phyloP scores from a whole-genome alignment of 352 stramenopile species.

The Pythium volutum region DNA sequence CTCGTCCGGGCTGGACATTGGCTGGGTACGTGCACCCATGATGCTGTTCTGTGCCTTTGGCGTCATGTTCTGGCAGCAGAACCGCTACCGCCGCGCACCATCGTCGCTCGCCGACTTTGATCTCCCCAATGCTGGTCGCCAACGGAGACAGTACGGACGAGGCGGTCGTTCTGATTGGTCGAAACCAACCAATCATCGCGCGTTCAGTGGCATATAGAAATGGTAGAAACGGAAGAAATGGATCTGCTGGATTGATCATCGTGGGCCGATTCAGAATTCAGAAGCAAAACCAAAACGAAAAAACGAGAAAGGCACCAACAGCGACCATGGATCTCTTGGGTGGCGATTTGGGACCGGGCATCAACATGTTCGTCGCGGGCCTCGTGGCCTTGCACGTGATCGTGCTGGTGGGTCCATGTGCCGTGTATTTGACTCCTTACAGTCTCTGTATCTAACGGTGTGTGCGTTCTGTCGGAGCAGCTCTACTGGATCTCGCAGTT shows the following conservation, averaged over 20 bases:
- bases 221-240: constrained; percentile 13
- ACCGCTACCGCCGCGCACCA: constrained; percentile 9
- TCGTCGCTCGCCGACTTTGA: constrained; percentile 9
- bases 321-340: constrained; percentile 25
- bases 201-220: constrained; percentile 18
- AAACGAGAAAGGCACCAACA: not conserved
- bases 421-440: not conserved
- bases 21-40: constrained; percentile 36
- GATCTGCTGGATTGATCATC: not conserved
- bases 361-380: constrained; percentile 66
- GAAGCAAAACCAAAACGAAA: not conserved
- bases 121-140: not conserved
- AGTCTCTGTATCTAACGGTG: not conserved
- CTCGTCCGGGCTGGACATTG: constrained; percentile 28
- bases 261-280: not conserved
- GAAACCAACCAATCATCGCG: constrained; percentile 20
- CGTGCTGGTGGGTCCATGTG: constrained; percentile 46
- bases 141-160: constrained; percentile 8
- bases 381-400: constrained; percentile 74
- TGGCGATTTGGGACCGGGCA: constrained; percentile 26
- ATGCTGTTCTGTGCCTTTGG: constrained; percentile 39
- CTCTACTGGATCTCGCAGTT: constrained; percentile 70
- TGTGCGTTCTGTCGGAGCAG: constrained; percentile 19
- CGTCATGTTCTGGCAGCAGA: constrained; percentile 46
- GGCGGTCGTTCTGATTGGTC: constrained; percentile 17